These are phyloP conservation scores for Colletotrichum viniferum DNA, from an alignment of 2,329 filamentous ascomycete genomes.

Conservation along the genomic window DNA sequence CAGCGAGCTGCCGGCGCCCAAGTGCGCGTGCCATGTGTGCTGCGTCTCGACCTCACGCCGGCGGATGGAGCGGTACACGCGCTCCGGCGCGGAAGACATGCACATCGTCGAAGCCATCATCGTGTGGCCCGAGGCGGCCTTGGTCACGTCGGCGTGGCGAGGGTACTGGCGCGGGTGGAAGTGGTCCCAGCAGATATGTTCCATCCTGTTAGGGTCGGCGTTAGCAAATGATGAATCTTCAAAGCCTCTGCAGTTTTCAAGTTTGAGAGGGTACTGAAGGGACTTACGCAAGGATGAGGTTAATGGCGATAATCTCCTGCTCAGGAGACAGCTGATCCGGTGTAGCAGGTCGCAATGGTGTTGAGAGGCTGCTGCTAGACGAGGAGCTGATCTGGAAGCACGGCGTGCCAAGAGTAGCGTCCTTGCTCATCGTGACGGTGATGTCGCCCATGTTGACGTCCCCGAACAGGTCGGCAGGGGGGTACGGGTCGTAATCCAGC, in stretches of 20 bases:
- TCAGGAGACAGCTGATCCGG: slow-evolving; percentile 34
- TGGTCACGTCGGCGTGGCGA: slow-evolving; percentile 32
- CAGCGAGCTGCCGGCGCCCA: slow-evolving; percentile 34
- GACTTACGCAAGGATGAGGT: slow-evolving; percentile 58
- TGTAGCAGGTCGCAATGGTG: slow-evolving; percentile 21
- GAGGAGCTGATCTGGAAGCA: slow-evolving; percentile 44
- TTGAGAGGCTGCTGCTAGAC: slow-evolving; percentile 21
- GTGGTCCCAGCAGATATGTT: slow-evolving; percentile 58
- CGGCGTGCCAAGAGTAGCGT: slow-evolving; percentile 45
- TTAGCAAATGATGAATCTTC: background rate
- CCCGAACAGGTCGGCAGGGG: slow-evolving; percentile 31
- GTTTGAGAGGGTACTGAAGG: background rate
- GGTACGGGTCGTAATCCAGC: slow-evolving; percentile 11
- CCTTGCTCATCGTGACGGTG: slow-evolving; percentile 44
- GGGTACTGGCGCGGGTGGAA: slow-evolving; percentile 46
- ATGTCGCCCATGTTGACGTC: slow-evolving; percentile 41
- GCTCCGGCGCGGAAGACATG: slow-evolving; percentile 41
- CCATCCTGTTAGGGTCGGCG: slow-evolving; percentile 43
- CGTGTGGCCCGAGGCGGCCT: slow-evolving; percentile 41
- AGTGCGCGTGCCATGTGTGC: slow-evolving; percentile 34
- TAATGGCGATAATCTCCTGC: slow-evolving; percentile 52
- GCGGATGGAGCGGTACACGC: slow-evolving; percentile 30
- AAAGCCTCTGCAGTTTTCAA: background rate
- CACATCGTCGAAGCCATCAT: slow-evolving; percentile 49
- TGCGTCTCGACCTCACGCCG: background rate